phyloP scores from a whole-genome alignment of 164 flowering plant genomes.

The Vitis rotundifolia region DNA sequence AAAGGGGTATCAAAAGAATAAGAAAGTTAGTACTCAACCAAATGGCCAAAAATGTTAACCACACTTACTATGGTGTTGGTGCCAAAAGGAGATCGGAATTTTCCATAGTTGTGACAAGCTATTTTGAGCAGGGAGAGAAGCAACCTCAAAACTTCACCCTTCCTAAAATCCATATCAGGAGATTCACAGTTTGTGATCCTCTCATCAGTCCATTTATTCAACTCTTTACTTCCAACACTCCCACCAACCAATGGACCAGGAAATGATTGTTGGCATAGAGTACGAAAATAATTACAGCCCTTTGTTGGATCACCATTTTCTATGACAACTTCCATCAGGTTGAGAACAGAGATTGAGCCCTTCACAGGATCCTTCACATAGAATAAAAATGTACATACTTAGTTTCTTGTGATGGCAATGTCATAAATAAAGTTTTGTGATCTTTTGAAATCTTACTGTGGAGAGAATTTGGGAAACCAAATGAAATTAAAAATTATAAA shows the following conservation, averaged over 20 bases:
- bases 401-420: no score
- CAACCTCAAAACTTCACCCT: conserved; percentile 60
- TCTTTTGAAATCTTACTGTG: no score
- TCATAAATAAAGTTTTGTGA: no score
- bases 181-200: conserved; percentile 68
- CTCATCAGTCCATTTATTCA: conserved; percentile 94
- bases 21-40: neutral
- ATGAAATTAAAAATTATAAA: no score
- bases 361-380: conserved; percentile 59
- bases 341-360: conserved; percentile 62
- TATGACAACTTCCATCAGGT: conserved; percentile 68
- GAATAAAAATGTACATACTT: neutral
- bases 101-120: conserved; percentile 91
- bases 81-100: conserved; percentile 94
- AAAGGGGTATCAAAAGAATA: neutral
- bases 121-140: conserved; percentile 89
- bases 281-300: conserved; percentile 54
- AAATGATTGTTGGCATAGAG: conserved; percentile 72
- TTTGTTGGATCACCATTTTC: conserved; percentile 32
- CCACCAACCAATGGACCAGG: conserved; percentile 98
- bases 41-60: conserved; percentile 5
- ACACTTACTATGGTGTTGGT: conserved; percentile 67
- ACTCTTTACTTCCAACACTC: conserved; percentile 75
- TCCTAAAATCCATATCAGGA: conserved; percentile 44
- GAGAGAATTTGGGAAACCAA: no score